phyloP scores from a whole-genome alignment of 495 filamentous ascomycete genomes.

The Tuber umbilicatum region DNA sequence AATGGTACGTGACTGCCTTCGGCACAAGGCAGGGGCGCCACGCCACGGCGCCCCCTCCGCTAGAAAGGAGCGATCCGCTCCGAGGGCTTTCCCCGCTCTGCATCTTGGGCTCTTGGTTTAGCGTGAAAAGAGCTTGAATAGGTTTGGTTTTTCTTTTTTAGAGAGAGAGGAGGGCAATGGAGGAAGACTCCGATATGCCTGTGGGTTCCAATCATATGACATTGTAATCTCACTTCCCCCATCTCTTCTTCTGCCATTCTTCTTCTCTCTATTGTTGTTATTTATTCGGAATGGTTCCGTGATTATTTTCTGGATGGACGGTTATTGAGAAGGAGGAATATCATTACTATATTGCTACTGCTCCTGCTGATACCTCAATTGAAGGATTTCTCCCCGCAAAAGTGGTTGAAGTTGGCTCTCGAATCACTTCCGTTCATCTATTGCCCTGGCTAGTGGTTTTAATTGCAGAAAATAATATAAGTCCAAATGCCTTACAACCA shows the following conservation, averaged over 20 bases:
- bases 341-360: not conserved
- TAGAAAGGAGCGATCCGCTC: too few species aligned
- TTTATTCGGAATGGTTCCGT: not conserved
- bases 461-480: not conserved
- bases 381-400: not conserved
- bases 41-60: not conserved
- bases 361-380: not conserved
- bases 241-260: not conserved
- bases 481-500: not conserved
- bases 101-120: not conserved
- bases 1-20: not conserved
- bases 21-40: not conserved
- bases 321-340: not conserved
- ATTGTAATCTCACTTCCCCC: not conserved
- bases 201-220: not conserved
- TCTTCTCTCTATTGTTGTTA: not conserved
- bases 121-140: not conserved
- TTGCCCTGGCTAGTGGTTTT: not conserved
- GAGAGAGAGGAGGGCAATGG: not conserved
- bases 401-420: not conserved
- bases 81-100: not conserved
- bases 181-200: not conserved
- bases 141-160: not conserved
- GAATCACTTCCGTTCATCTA: not conserved
- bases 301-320: not conserved